These are phyloP conservation scores for Brassica balearica DNA, from an alignment of 441 rosid species.

Conservation along the genomic window DNA sequence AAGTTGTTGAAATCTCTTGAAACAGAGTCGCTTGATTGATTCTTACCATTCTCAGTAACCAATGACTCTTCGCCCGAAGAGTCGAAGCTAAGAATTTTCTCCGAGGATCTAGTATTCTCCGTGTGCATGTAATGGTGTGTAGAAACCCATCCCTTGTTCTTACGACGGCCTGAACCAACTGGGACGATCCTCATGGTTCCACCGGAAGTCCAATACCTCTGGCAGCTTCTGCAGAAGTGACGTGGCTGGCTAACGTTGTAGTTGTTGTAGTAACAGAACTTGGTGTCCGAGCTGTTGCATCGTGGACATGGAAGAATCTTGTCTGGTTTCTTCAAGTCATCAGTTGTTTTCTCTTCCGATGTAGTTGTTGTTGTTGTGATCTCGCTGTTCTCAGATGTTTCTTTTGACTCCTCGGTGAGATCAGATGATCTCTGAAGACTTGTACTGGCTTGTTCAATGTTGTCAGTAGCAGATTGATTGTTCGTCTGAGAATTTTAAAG, in stretches of 20 bases:
- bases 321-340: conserved; percentile 55
- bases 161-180: conserved; percentile 67
- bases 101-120: conserved; percentile 34
- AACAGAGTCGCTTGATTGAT: conserved; percentile 38
- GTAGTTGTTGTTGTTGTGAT: conserved; percentile 32
- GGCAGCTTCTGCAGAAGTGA: conserved; percentile 64
- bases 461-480: conserved; percentile 10
- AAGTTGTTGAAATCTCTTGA: conserved; percentile 31
- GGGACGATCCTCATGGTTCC: conserved; percentile 68
- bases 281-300: conserved; percentile 60
- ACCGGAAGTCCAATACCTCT: conserved; percentile 73
- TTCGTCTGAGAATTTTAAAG: conserved; percentile 20
- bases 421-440: conserved; percentile 39
- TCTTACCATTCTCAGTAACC: conserved; percentile 27
- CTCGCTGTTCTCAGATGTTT: conserved; percentile 50
- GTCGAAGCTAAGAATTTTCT: conserved; percentile 38
- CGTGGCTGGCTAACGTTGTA: conserved; percentile 69
- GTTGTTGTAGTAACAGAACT: conserved; percentile 71
- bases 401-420: conserved; percentile 40
- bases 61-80: conserved; percentile 9
- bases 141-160: conserved; percentile 57
- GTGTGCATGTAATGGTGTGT: conserved; percentile 38
- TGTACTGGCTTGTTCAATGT: conserved; percentile 5
- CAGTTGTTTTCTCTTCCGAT: conserved; percentile 42
- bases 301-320: conserved; percentile 66